Evolutionary conservation across 169 alveolate genomes (phyloP).

Genomic region (Eimeria tenella): DNA sequence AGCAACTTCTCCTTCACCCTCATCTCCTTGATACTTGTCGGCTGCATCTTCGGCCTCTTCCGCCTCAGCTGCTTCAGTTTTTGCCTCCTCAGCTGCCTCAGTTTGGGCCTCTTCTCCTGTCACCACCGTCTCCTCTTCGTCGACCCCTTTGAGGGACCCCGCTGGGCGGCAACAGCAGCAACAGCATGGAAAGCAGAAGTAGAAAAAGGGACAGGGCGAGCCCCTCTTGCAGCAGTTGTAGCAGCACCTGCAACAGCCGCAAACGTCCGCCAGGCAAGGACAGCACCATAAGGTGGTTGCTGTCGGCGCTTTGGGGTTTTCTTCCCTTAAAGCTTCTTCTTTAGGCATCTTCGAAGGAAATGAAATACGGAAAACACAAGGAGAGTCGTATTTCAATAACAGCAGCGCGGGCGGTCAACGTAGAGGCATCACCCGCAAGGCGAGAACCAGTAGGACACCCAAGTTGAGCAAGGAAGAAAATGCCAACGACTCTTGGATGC

Average conservation of each 20-base stretch:
- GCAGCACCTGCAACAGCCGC: slow-evolving; percentile 67
- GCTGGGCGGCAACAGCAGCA: slow-evolving; percentile 78
- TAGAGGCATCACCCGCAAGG: too few relatives aligned
- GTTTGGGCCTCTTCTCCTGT: background rate
- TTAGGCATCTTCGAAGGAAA: background rate
- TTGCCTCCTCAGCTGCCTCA: slow-evolving; percentile 24
- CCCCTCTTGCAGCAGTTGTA: slow-evolving; percentile 74
- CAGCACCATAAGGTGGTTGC: slow-evolving; percentile 66
- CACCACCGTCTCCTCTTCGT: slow-evolving; percentile 37
- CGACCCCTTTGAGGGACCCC: slow-evolving; percentile 7
- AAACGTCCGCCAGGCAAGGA: slow-evolving; percentile 43
- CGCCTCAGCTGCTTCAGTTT: background rate
- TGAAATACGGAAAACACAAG: background rate
- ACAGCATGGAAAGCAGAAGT: slow-evolving; percentile 56
- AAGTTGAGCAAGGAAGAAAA: background rate
- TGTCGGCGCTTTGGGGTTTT: slow-evolving; percentile 53
- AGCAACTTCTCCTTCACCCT: background rate
- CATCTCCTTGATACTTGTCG: background rate
- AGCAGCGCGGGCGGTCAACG: too few relatives aligned
- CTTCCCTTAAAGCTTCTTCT: background rate
- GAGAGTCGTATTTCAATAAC: background rate
- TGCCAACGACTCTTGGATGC: background rate
- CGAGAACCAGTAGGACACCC: too few relatives aligned
- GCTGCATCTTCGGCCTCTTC: slow-evolving; percentile 34
- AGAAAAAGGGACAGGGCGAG: slow-evolving; percentile 58